Percentiles rank a stretch among this genome's conserved stretches.
Evolutionary conservation across 2,329 filamentous ascomycete species (phyloP).

Genomic region (Pseudogymnoascus sp.): DNA sequence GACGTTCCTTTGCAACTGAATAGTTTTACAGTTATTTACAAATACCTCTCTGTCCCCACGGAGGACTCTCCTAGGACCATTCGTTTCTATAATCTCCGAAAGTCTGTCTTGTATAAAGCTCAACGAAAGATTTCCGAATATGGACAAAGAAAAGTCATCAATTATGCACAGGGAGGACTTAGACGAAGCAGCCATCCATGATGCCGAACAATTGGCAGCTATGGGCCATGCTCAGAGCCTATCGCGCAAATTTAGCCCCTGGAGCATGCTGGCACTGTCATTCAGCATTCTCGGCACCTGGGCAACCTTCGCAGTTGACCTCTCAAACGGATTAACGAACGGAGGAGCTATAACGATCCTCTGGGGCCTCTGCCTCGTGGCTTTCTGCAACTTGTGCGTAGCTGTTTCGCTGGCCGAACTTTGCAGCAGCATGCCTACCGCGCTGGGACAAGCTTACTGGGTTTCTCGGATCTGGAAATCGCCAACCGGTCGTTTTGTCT

Average conservation of each 20-base stretch:
- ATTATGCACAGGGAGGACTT: too few species aligned
- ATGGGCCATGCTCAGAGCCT: slow-evolving; percentile 31
- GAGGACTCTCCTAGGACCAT: too few species aligned
- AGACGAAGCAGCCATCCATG: too few species aligned
- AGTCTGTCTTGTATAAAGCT: too few species aligned
- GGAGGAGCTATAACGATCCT: slow-evolving; percentile 46
- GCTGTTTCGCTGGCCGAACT: slow-evolving; percentile 35
- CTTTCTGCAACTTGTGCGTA: slow-evolving; percentile 33
- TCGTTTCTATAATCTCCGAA: too few species aligned
- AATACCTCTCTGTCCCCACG: too few species aligned
- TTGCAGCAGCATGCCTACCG: slow-evolving; percentile 35
- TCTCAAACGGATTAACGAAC: slow-evolving; percentile 44
- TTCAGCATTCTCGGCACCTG: slow-evolving; percentile 50
- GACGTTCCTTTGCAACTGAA: too few species aligned
- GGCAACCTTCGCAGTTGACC: slow-evolving; percentile 47
- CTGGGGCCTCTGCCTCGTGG: slow-evolving; percentile 44
- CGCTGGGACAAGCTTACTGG: slow-evolving; percentile 39
- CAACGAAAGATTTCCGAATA: too few species aligned
- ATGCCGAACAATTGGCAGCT: slow-evolving; percentile 33
- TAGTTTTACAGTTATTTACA: too few species aligned
- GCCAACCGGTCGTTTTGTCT: too few species aligned
- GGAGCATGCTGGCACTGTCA: slow-evolving; percentile 35
- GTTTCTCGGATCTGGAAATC: too few species aligned
- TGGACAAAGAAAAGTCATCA: too few species aligned
- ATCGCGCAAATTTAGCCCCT: slow-evolving; percentile 34